Percentiles rank a stretch among this genome's conserved stretches.
These are phyloP conservation scores for Postia placenta DNA, from an alignment of 768 basidiomycete genomes.

Conservation along the genomic window DNA sequence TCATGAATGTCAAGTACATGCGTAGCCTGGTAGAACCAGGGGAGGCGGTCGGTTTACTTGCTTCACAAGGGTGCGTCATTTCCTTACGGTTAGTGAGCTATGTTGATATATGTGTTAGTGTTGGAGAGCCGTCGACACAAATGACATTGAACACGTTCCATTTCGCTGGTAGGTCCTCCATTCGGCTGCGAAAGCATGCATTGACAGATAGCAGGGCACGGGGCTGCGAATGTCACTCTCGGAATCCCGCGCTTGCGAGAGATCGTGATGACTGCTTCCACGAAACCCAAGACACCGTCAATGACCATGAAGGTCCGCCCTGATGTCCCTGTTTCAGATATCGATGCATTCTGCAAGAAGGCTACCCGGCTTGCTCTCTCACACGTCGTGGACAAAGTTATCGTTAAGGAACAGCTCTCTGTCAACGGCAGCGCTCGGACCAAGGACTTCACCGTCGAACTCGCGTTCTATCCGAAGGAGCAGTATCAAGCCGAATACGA, in stretches of 20 bases:
- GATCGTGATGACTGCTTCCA: slow-evolving; percentile 98
- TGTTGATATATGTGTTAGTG: slow-evolving; percentile 37
- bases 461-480: slow-evolving; percentile 79
- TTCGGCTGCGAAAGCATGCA: neutral
- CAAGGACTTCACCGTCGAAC: slow-evolving; percentile 73
- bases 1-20: slow-evolving; percentile 94
- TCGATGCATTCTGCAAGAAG: slow-evolving; percentile 81
- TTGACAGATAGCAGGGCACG: slow-evolving; percentile 60
- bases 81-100: neutral
- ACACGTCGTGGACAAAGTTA: slow-evolving; percentile 79
- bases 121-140: slow-evolving; percentile 98
- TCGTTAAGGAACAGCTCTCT: slow-evolving; percentile 72
- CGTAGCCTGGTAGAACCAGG: slow-evolving; percentile 92
- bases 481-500: slow-evolving; percentile 86
- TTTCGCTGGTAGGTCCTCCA: slow-evolving; percentile 70
- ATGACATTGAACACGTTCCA: slow-evolving; percentile 99
- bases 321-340: slow-evolving; percentile 44
- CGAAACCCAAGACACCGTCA: slow-evolving; percentile 93
- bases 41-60: slow-evolving; percentile 95
- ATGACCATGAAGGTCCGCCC: slow-evolving; percentile 79
- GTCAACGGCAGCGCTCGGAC: slow-evolving; percentile 62
- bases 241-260: slow-evolving; percentile 98
- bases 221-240: slow-evolving; percentile 97
- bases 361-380: slow-evolving; percentile 83
- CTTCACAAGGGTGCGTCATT: slow-evolving; percentile 84